Conservation (phyloP, 352 stramenopile species). For the Aphanomyces invadans region DNA sequence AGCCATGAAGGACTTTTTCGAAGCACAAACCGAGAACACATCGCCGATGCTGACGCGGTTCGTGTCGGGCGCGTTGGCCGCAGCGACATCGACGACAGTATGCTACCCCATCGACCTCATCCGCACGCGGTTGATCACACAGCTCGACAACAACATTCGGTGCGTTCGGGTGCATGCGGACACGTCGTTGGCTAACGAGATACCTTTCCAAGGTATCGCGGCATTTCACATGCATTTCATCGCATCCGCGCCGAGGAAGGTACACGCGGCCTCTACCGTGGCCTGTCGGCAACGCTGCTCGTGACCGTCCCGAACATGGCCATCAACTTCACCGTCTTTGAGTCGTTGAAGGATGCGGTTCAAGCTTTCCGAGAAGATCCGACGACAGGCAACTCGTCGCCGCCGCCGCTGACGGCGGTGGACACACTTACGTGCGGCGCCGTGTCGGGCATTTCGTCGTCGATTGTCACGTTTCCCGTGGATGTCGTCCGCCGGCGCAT, state of each 20-base stretch:
- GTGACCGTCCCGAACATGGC: slow-evolving; percentile 94
- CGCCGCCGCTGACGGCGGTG: slow-evolving; percentile 42
- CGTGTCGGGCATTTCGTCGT: slow-evolving; percentile 85
- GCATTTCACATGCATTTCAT: slow-evolving; percentile 89
- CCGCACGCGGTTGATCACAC: slow-evolving; percentile 89
- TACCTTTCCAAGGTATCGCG: slow-evolving; percentile 39
- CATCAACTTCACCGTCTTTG: slow-evolving; percentile 95
- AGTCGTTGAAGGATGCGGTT: slow-evolving; percentile 87
- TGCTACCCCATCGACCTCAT: slow-evolving; percentile 97
- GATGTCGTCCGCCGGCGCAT: slow-evolving; percentile 91
- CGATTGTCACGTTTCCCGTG: slow-evolving; percentile 92
- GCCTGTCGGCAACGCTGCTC: slow-evolving; percentile 88
- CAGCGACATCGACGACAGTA: slow-evolving; percentile 68
- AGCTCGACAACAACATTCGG: slow-evolving; percentile 85
- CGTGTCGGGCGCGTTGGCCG: slow-evolving; percentile 53
- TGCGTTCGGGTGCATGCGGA: slow-evolving; percentile 28
- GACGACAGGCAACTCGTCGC: slow-evolving; percentile 14
- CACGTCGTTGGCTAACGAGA: background rate
- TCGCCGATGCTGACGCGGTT: slow-evolving; percentile 52
- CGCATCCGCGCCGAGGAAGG: slow-evolving; percentile 88
- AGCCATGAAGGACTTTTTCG: slow-evolving; percentile 76
- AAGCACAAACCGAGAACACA: slow-evolving; percentile 50
- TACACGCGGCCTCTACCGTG: slow-evolving; percentile 88
- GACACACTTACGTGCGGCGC: slow-evolving; percentile 89
- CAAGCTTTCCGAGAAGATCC: slow-evolving; percentile 53